These are phyloP conservation scores for Warburgia ugandensis DNA, from an alignment of 164 flowering plant genomes.

Conservation along the genomic window DNA sequence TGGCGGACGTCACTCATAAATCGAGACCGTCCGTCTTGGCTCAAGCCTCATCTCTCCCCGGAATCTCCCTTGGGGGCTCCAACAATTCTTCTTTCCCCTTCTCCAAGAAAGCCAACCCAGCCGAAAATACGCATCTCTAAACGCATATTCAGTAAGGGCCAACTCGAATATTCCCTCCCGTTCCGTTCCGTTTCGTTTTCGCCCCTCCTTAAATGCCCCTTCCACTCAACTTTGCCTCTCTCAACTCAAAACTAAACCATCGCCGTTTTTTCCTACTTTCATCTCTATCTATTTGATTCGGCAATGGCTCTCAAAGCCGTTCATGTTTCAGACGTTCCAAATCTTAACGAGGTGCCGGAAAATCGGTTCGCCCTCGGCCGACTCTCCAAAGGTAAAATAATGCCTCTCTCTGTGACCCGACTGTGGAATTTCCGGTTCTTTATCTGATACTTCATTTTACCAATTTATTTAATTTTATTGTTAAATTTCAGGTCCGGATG, in stretches of 20 bases:
- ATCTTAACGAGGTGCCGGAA: conserved; percentile 42
- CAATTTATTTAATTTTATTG: neutral
- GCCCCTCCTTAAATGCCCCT: conserved; percentile 4
- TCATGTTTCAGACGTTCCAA: conserved; percentile 59
- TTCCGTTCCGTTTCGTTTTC: neutral
- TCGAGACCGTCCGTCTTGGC: no score
- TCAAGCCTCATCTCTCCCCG: neutral
- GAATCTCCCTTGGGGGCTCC: neutral
- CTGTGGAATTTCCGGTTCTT: neutral
- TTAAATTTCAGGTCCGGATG: conserved; percentile 15
- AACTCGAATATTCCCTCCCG: neutral
- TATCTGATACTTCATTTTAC: neutral
- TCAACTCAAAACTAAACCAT: neutral
- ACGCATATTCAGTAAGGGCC: neutral
- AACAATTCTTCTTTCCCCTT: neutral
- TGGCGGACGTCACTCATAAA: no score
- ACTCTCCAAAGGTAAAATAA: conserved; percentile 21
- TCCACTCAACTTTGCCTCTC: neutral
- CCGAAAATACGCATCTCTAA: neutral
- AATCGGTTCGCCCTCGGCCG: conserved; percentile 20
- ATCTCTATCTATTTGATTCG: neutral
- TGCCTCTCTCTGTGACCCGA: no score
- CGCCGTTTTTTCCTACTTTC: neutral
- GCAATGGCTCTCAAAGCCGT: conserved; percentile 69
- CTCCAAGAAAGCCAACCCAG: neutral